These are phyloP conservation scores for Daldinia bambusicola DNA, from an alignment of 495 filamentous ascomycete species.

Conservation along the genomic window DNA sequence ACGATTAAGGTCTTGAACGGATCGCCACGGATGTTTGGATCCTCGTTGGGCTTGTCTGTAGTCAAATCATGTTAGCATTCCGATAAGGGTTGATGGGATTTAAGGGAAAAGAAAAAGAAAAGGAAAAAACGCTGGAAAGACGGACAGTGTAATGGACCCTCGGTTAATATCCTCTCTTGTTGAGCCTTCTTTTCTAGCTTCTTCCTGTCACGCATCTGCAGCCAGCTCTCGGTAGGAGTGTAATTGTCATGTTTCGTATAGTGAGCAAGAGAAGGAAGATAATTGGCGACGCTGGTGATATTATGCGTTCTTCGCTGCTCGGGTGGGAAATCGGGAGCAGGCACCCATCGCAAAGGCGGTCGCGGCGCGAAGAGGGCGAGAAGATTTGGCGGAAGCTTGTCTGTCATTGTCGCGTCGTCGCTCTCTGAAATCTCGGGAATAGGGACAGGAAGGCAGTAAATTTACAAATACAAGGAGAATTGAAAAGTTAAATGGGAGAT, in stretches of 20 bases:
- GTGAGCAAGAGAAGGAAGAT: constrained; percentile 72
- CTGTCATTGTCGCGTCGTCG: constrained; percentile 74
- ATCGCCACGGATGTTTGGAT: constrained; percentile 89
- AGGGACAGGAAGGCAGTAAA: not conserved
- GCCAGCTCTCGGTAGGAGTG: constrained; percentile 88
- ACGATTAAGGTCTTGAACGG: constrained; percentile 96
- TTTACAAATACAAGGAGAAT: constrained; percentile 5
- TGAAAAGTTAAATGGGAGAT: constrained; percentile 5
- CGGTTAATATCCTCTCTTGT: constrained; percentile 69
- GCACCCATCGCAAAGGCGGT: constrained; percentile 89
- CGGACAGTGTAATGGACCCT: constrained; percentile 77
- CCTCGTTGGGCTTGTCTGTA: constrained; percentile 75
- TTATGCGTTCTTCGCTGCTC: constrained; percentile 79
- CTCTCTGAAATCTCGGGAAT: not conserved
- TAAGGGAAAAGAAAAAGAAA: not conserved
- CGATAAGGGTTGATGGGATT: constrained; percentile 14
- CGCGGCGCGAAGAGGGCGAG: constrained; percentile 94
- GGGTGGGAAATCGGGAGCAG: constrained; percentile 82
- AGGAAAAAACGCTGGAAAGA: constrained; percentile 28
- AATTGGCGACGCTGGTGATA: constrained; percentile 78
- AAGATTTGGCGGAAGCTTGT: constrained; percentile 92
- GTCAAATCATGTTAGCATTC: not conserved
- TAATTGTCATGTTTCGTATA: constrained; percentile 79
- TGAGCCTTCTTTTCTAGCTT: constrained; percentile 79
- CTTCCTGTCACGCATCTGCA: constrained; percentile 82